phyloP scores from a whole-genome alignment of 305 asterid species.

The Fraxinus ornus region DNA sequence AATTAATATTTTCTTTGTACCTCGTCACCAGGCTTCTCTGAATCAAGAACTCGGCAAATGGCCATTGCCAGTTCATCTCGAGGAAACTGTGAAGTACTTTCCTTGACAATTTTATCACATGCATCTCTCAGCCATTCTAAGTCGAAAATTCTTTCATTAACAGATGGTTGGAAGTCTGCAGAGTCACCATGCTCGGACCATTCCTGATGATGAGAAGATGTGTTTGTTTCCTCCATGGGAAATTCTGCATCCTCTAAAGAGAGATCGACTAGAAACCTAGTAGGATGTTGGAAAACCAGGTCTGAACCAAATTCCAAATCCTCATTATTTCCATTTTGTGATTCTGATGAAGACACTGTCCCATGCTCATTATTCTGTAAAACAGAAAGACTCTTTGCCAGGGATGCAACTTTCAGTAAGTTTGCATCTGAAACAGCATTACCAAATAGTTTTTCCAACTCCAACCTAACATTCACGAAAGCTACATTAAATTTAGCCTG shows the following conservation, averaged over 20 bases:
- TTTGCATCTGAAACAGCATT: conserved; percentile 49
- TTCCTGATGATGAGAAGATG: conserved; percentile 37
- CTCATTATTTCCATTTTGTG: conserved; percentile 40
- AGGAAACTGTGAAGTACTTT: conserved; percentile 78
- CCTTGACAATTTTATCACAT: conserved; percentile 67
- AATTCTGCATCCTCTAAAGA: conserved; percentile 51
- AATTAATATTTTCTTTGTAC: conserved; percentile 37
- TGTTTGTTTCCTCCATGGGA: conserved; percentile 46
- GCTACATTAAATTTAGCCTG: background rate
- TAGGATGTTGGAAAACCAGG: conserved; percentile 68
- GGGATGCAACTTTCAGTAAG: conserved; percentile 53
- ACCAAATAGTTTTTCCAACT: conserved; percentile 77
- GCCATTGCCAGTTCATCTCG: conserved; percentile 95
- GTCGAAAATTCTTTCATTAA: conserved; percentile 53
- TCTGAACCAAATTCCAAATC: conserved; percentile 86
- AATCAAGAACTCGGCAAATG: conserved; percentile 90
- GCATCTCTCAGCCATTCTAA: conserved; percentile 85
- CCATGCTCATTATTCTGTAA: conserved; percentile 52
- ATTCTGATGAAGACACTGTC: conserved; percentile 33
- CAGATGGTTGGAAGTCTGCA: conserved; percentile 36
- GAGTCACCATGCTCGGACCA: conserved; percentile 42
- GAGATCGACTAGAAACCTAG: conserved; percentile 73
- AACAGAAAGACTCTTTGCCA: conserved; percentile 59
- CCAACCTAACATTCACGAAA: conserved; percentile 49
- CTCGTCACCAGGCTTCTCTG: conserved; percentile 96